Percentiles rank a stretch among this genome's conserved stretches.
phyloP scores from a whole-genome alignment of 108 stramenopile species.

The Licmophora abbreviata region DNA sequence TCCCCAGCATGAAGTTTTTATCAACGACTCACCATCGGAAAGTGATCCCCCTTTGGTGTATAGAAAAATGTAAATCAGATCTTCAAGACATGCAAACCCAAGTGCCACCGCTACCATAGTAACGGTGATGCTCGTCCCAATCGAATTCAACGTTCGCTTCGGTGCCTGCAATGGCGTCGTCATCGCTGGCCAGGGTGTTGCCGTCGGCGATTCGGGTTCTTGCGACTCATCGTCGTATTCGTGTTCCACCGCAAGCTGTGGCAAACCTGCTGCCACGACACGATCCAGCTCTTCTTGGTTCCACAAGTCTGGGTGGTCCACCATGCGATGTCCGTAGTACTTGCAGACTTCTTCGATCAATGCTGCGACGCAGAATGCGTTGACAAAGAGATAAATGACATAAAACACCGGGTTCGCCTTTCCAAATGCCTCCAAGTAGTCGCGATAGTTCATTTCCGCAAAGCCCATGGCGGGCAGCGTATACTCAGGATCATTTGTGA shows the following conservation, averaged over 20 bases:
- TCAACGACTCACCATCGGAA: too few relatives aligned
- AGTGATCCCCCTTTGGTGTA: slow-evolving; percentile 36
- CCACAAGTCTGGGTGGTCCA: slow-evolving; percentile 79
- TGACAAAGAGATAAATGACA: slow-evolving; percentile 47
- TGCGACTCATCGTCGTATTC: neutral
- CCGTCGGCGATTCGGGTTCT: neutral
- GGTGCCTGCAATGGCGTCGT: slow-evolving; percentile 2
- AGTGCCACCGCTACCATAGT: slow-evolving; percentile 76
- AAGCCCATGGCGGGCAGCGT: slow-evolving; percentile 7
- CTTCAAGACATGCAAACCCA: slow-evolving; percentile 81
- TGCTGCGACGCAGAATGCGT: slow-evolving; percentile 54
- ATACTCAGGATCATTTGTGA: slow-evolving; percentile 41
- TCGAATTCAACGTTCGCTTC: neutral
- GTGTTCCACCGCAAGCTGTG: neutral
- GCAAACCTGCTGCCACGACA: slow-evolving; percentile 11
- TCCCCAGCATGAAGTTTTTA: slow-evolving; percentile 16
- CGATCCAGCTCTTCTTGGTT: slow-evolving; percentile 40
- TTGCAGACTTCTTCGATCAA: slow-evolving; percentile 74
- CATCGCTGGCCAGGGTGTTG: neutral
- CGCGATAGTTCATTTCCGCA: neutral
- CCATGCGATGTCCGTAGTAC: slow-evolving; percentile 77
- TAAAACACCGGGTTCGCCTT: slow-evolving; percentile 49
- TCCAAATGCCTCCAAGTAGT: slow-evolving; percentile 30
- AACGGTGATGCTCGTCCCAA: slow-evolving; percentile 40
- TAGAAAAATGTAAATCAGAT: slow-evolving; percentile 78